Evolutionary conservation across 257 asterid species (phyloP).

Genomic region (Petrea volubilis): DNA sequence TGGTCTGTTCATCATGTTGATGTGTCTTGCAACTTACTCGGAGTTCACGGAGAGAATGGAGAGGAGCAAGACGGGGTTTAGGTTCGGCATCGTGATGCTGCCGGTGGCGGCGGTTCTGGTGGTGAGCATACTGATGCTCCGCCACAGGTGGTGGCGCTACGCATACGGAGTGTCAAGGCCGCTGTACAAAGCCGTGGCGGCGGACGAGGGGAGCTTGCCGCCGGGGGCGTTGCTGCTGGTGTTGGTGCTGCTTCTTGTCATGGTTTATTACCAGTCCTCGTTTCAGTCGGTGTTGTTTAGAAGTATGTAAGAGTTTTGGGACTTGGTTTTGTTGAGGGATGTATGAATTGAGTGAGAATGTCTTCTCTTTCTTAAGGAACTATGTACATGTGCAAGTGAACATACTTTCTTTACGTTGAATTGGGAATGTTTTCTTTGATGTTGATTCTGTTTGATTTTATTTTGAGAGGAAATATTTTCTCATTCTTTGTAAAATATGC

Average conservation of each 20-base stretch:
- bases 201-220: constrained; percentile 45
- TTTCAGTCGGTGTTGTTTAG: constrained; percentile 57
- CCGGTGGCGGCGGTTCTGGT: constrained; percentile 44
- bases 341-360: background rate
- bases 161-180: constrained; percentile 24
- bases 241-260: constrained; percentile 47
- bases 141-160: constrained; percentile 45
- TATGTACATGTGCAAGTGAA: too few relatives aligned
- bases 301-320: constrained; percentile 13
- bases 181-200: constrained; percentile 16
- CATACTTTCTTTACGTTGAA: too few relatives aligned
- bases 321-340: background rate
- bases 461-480: too few relatives aligned
- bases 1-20: constrained; percentile 43
- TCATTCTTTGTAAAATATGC: too few relatives aligned
- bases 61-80: constrained; percentile 39
- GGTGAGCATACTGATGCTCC: constrained; percentile 33
- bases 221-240: constrained; percentile 46
- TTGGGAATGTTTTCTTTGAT: too few relatives aligned
- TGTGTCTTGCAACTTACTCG: constrained; percentile 40
- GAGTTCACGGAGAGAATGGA: constrained; percentile 41
- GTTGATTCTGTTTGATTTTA: too few relatives aligned
- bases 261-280: constrained; percentile 50
- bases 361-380: background rate
- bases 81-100: constrained; percentile 35